Base-by-base conservation (phyloP, 345 rosid species). In the Eucalyptus cloeziana region DNA sequence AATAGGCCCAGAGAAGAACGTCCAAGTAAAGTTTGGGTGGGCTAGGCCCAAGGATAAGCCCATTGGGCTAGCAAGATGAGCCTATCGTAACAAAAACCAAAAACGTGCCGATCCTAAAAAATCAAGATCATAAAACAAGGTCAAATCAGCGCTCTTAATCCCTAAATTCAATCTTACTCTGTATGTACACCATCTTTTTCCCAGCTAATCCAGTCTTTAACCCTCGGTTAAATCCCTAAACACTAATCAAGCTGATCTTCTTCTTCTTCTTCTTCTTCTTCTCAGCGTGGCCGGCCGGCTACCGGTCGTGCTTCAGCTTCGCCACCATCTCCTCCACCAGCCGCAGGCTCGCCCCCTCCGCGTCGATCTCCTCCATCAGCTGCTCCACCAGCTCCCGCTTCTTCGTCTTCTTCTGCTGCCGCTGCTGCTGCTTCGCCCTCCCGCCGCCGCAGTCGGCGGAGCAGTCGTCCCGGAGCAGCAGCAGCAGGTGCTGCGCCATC, bases 281-380 rank as follows among this genome's bases (percentile, higher is more conserved):
- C 45, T 44, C 45, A 8, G 45, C 45, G 2, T 44, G 45, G 45
- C 60, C 56, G 54, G 58, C 58, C 58, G 40, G 40, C n/a, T 67
- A 11, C 21, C 15, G 50, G 14, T 88, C 88, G 93, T n/a, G 94
- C 94, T 86, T 94, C 85, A 95, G 95, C 91, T 93, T 97, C 22
- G 96, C 96, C 56, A 96, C 93, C 97, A 95, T 95, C 89, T 95
- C 96, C 93, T 97, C 97, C 14, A 96, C 95, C 88, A 95, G 69
- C 51, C 91, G 93, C 90, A 96, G 90, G 86, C 95, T 90, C 25
- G 93, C 86, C n/a, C 90, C 96, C 56, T 94, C 96, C 49, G 95
- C 92, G 89, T 96, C 98, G 56, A 96, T 97, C 79, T 95, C 96
- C 54, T 92, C 89, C 99, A 95, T 95, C 3, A 96, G 93, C 90